These are phyloP conservation scores for Dalbergia cochinchinensis DNA, from an alignment of 306 rosid genomes.

Conservation along the genomic window DNA sequence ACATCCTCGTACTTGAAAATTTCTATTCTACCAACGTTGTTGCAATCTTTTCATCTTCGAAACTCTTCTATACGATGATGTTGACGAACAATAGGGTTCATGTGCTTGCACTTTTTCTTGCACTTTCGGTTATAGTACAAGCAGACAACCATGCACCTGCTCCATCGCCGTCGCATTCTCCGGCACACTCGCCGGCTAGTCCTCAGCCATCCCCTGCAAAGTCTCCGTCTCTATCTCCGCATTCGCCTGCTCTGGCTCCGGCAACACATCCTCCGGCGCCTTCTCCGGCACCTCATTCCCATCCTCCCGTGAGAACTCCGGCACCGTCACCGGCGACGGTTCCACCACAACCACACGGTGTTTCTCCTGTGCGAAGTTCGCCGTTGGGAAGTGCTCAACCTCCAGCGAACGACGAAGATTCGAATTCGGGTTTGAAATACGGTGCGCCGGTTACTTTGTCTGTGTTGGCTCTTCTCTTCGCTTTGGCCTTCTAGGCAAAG, in stretches of 20 bases:
- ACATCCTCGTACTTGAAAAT: not conserved
- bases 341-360: not conserved
- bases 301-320: too few relatives aligned
- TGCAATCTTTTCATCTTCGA: not conserved
- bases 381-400: constrained; percentile 56
- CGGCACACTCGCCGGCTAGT: not conserved
- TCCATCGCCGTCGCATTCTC: not conserved
- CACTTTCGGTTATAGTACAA: not conserved
- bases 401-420: constrained; percentile 48
- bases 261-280: not conserved
- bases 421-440: constrained; percentile 43
- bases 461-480: constrained; percentile 49
- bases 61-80: not conserved
- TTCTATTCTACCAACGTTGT: not conserved
- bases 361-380: constrained; percentile 44
- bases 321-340: not conserved
- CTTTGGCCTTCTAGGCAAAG: constrained; percentile 45
- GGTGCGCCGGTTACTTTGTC: constrained; percentile 44
- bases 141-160: not conserved
- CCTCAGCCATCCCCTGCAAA: not conserved
- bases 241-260: not conserved
- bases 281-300: not conserved
- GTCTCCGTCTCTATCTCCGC: not conserved
- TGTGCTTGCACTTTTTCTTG: not conserved
- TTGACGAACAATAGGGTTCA: not conserved